Evolutionary conservation across 2,329 filamentous ascomycete species (phyloP).

Genomic region (Sordariomycetes sp.): DNA sequence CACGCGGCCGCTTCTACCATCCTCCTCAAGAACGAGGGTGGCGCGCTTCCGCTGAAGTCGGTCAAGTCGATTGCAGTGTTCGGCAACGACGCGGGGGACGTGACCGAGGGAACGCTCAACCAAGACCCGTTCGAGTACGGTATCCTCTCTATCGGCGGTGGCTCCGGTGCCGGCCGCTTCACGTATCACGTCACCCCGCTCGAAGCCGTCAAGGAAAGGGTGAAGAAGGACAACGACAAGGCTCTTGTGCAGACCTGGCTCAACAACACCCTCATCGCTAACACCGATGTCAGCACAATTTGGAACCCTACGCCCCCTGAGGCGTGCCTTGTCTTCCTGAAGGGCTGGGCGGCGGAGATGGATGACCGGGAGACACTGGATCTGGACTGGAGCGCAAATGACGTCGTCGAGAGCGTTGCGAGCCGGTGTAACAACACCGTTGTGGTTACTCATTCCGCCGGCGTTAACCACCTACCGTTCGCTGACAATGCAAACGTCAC

Average conservation of each 20-base stretch:
- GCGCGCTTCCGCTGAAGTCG: constrained; percentile 44
- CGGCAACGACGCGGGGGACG: constrained; percentile 27
- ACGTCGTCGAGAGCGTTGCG: constrained; percentile 41
- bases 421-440: constrained; percentile 46
- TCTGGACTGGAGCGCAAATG: not conserved
- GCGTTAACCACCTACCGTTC: constrained; percentile 45
- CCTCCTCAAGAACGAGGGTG: constrained; percentile 60
- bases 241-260: constrained; percentile 13
- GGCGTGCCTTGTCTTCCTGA: constrained; percentile 55
- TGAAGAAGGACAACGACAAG: constrained; percentile 44
- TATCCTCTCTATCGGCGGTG: constrained; percentile 61
- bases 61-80: constrained; percentile 43
- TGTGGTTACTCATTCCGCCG: constrained; percentile 52
- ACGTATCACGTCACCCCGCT: constrained; percentile 56
- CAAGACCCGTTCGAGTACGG: constrained; percentile 45
- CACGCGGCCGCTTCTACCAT: constrained; percentile 51
- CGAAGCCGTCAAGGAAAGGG: constrained; percentile 48
- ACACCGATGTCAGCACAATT: constrained; percentile 22
- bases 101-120: constrained; percentile 17
- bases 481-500: constrained; percentile 51
- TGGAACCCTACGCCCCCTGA: constrained; percentile 13
- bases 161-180: constrained; percentile 53
- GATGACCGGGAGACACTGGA: constrained; percentile 46
- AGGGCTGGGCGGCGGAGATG: constrained; percentile 60
- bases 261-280: constrained; percentile 49